Evolutionary conservation across 352 stramenopile species (phyloP).

Genomic region (Thalassiosira mediterranea): DNA sequence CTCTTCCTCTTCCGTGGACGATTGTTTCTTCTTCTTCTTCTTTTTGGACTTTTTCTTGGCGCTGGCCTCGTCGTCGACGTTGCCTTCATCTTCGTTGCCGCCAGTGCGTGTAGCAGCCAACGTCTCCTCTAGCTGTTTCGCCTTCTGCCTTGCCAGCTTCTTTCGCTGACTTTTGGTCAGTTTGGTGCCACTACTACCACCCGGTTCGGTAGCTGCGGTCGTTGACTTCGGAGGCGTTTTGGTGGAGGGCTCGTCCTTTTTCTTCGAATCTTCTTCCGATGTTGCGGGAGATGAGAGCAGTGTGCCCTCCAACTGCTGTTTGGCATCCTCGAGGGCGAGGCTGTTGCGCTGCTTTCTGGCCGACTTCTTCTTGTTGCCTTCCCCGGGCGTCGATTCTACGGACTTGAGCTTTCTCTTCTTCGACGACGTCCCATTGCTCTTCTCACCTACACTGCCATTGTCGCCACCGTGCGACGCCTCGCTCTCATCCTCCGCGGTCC

Average conservation of each 20-base stretch:
- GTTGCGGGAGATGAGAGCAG: too few relatives aligned
- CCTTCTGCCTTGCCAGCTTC: slow-evolving; percentile 60
- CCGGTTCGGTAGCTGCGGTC: neutral
- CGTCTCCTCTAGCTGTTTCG: slow-evolving; percentile 55
- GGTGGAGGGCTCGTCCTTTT: neutral
- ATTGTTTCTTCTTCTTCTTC: slow-evolving; percentile 23
- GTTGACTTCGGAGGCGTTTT: slow-evolving; percentile 3
- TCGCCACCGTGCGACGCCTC: neutral
- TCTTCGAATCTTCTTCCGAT: neutral
- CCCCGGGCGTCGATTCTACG: too few relatives aligned
- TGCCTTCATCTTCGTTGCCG: slow-evolving; percentile 2
- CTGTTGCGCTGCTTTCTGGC: too few relatives aligned
- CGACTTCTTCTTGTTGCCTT: too few relatives aligned
- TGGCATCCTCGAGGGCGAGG: too few relatives aligned
- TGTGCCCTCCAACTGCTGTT: too few relatives aligned
- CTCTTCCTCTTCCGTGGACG: neutral
- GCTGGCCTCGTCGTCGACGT: neutral
- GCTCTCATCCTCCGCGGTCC: too few relatives aligned
- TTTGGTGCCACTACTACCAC: slow-evolving; percentile 9
- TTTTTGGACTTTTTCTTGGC: slow-evolving; percentile 54
- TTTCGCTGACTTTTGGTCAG: slow-evolving; percentile 60
- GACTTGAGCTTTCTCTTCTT: slow-evolving; percentile 10
- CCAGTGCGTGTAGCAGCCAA: slow-evolving; percentile 33
- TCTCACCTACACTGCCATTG: neutral
- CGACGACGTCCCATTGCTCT: neutral